These are phyloP conservation scores for Phtheirospermum japonicum DNA, from an alignment of 257 asterid genomes.

Conservation along the genomic window DNA sequence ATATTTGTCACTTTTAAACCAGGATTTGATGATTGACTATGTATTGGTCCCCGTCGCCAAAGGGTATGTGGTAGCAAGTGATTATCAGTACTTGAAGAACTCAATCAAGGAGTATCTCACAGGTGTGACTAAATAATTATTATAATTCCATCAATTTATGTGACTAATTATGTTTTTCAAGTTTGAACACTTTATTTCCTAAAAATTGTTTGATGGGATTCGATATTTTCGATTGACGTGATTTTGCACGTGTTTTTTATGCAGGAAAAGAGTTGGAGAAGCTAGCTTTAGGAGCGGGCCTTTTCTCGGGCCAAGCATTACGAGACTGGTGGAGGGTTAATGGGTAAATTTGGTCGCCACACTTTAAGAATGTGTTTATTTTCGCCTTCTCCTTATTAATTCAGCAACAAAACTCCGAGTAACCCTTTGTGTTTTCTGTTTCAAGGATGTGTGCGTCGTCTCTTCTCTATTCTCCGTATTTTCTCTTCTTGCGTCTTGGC, in stretches of 20 bases:
- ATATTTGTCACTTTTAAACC: constrained; percentile 13
- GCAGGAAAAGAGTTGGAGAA: constrained; percentile 83
- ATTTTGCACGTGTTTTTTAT: constrained; percentile 17
- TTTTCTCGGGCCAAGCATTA: constrained; percentile 64
- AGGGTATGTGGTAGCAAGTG: constrained; percentile 59
- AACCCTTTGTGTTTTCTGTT: too few relatives aligned
- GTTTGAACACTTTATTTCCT: too few relatives aligned
- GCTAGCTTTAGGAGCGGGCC: constrained; percentile 66
- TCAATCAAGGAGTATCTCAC: constrained; percentile 72
- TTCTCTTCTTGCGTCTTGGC: too few relatives aligned
- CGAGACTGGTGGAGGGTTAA: constrained; percentile 58
- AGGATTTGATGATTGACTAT: constrained; percentile 81
- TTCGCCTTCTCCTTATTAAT: too few relatives aligned
- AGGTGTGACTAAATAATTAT: constrained; percentile 29
- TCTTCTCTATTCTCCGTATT: too few relatives aligned
- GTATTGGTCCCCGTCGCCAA: constrained; percentile 79
- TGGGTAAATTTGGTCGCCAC: constrained; percentile 80
- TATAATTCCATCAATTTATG: neutral
- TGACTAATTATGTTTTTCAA: neutral
- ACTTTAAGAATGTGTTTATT: constrained; percentile 29
- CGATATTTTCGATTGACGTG: neutral
- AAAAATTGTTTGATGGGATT: neutral
- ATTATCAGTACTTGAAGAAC: constrained; percentile 78
- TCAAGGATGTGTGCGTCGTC: too few relatives aligned
- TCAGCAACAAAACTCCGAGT: too few relatives aligned